These are phyloP conservation scores for Diaporthe eres DNA, from an alignment of 2,329 filamentous ascomycete genomes.

Conservation along the genomic window DNA sequence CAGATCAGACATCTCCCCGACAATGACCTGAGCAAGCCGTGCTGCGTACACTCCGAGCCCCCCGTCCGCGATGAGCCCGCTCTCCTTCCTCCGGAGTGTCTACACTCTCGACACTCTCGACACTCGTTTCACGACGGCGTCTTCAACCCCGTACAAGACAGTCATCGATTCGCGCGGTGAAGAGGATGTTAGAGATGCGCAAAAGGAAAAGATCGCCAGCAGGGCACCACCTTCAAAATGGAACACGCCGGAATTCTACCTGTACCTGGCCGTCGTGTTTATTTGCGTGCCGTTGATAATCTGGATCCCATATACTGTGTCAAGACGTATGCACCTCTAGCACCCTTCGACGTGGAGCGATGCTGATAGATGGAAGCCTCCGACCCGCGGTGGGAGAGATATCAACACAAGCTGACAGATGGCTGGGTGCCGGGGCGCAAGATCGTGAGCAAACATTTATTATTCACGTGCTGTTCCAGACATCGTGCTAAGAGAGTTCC, in stretches of 20 bases:
- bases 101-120: slow-evolving; percentile 63
- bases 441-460: slow-evolving; percentile 71
- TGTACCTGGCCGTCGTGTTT: slow-evolving; percentile 81
- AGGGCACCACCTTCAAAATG: slow-evolving; percentile 78
- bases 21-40: slow-evolving; percentile 38
- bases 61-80: slow-evolving; percentile 39
- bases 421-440: slow-evolving; percentile 95
- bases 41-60: background rate
- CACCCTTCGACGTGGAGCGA: background rate
- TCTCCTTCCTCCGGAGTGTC: slow-evolving; percentile 67
- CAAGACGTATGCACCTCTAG: slow-evolving; percentile 72
- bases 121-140: slow-evolving; percentile 71
- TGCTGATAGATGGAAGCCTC: slow-evolving; percentile 68
- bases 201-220: slow-evolving; percentile 58
- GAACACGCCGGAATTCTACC: slow-evolving; percentile 86
- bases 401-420: slow-evolving; percentile 76
- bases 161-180: slow-evolving; percentile 66
- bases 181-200: slow-evolving; percentile 55
- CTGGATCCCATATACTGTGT: slow-evolving; percentile 89
- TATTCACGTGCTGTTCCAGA: background rate
- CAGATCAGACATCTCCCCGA: background rate
- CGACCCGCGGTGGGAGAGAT: slow-evolving; percentile 85
- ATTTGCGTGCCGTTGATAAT: slow-evolving; percentile 87
- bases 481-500: background rate
- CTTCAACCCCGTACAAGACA: slow-evolving; percentile 75